Evolutionary conservation across 441 rosid genomes (phyloP), one percentile per base, ranked within the genome.

Genomic region (Metrosideros polymorpha): DNA sequence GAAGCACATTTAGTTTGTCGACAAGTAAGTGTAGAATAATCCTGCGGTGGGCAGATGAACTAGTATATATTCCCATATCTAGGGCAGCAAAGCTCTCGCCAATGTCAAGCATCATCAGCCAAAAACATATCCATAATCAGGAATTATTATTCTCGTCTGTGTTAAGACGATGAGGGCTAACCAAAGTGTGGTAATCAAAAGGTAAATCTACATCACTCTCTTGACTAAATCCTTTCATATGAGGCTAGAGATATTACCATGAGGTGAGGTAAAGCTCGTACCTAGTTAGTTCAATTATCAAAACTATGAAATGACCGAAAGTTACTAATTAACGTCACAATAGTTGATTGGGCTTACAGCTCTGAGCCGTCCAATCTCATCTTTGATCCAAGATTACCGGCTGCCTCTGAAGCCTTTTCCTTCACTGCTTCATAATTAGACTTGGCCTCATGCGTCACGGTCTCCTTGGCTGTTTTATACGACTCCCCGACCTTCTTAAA

Each of bases 401-500:
- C 59, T 5, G 94, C 93, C 39, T 88, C 50, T 0, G 96, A 95
- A 85, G 94, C 91, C 75, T 82, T 92, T 84, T 94, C 96, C 86
- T 94, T 94, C 2, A 93, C 96, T 56, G 88, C 89, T 84, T 91
- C 96, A 85, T 91, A 92, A 22, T 24, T 77, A 57, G 83, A 85
- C 90, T 89, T 92, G 32, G 86, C 89, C n/a, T 93, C 76, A 53
- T 87, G 88, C 0, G 91, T 86, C 89, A 86, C 85, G 3, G 87
- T 27, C 54, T 89, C 91, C 83, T 90, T 91, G 50, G 94, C 93
- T 6, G 88, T 84, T 24, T 12, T 87, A 66, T 91, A 95, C 43
- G 88, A 84, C 77, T 89, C 93, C 53, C 91, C 89, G 35, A 88
- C 92, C 82, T 86, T 87, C 59, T 86, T 7, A 17, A 82, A 30